A percentile compares a stretch with the other conserved stretches of the same genome.
Conservation (phyloP, 1,284 basidiomycete species). For the Cystobasidiaceae sp. region DNA sequence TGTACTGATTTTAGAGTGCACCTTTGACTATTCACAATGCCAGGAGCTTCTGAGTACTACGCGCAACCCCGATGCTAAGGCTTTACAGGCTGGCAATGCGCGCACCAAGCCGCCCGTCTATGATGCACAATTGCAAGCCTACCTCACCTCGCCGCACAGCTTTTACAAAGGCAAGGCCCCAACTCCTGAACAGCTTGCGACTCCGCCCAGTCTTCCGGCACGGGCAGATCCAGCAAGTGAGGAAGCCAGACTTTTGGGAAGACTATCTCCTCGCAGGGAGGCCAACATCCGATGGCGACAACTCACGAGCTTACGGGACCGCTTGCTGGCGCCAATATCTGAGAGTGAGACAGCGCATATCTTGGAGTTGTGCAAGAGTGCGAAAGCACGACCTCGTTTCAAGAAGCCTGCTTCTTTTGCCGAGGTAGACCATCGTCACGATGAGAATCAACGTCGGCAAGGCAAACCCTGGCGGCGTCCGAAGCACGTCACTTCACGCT, state of each 20-base stretch:
- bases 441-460: not conserved
- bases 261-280: constrained; percentile 63
- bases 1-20: not conserved
- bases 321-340: not conserved
- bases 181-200: constrained; percentile 50
- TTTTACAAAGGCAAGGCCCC: constrained; percentile 52
- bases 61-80: constrained; percentile 48
- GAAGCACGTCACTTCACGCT: constrained; percentile 32
- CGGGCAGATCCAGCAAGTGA: constrained; percentile 58
- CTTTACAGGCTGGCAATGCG: constrained; percentile 55
- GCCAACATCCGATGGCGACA: constrained; percentile 66
- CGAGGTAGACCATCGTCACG: too few relatives aligned
- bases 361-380: not conserved
- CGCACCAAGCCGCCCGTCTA: constrained; percentile 60
- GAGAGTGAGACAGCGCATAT: not conserved
- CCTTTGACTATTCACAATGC: too few relatives aligned
- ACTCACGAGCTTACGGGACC: not conserved
- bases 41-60: constrained; percentile 47
- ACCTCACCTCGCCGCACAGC: constrained; percentile 58
- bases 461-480: constrained; percentile 17
- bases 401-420: not conserved
- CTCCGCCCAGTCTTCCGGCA: constrained; percentile 57
- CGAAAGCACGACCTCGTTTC: not conserved
- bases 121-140: constrained; percentile 55
- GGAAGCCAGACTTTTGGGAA: constrained; percentile 59